Evolutionary conservation across 2,329 filamentous ascomycete genomes (phyloP).

Genomic region (Tolypocladium sp.): DNA sequence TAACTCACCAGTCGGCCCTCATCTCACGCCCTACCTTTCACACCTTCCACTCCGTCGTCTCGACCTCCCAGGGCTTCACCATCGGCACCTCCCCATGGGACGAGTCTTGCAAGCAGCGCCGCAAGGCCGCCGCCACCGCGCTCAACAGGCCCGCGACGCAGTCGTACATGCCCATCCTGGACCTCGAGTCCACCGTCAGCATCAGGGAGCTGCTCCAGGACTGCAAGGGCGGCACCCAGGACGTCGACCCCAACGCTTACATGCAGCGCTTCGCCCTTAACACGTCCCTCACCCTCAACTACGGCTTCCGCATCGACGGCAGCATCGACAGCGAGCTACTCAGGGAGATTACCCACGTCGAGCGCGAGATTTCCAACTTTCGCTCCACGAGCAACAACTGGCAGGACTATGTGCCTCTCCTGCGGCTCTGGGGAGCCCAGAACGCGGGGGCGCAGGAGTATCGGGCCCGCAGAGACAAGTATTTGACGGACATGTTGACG

Average conservation of each 20-base stretch:
- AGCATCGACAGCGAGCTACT: slow-evolving; percentile 59
- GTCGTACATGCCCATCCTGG: slow-evolving; percentile 74
- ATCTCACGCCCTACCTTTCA: slow-evolving; percentile 72
- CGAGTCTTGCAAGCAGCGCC: slow-evolving; percentile 65
- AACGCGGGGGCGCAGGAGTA: slow-evolving; percentile 57
- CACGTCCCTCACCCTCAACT: slow-evolving; percentile 69
- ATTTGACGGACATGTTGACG: slow-evolving; percentile 56
- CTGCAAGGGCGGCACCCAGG: slow-evolving; percentile 48
- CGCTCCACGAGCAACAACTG: slow-evolving; percentile 74
- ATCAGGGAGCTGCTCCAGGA: slow-evolving; percentile 64
- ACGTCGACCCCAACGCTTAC: slow-evolving; percentile 64
- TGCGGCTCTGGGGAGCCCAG: slow-evolving; percentile 54
- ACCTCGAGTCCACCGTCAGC: slow-evolving; percentile 63
- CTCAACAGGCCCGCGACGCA: slow-evolving; percentile 68
- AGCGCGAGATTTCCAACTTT: slow-evolving; percentile 67
- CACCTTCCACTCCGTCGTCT: slow-evolving; percentile 74
- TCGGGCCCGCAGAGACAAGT: slow-evolving; percentile 59
- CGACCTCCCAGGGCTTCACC: slow-evolving; percentile 68
- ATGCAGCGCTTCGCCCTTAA: slow-evolving; percentile 71
- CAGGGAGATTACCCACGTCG: slow-evolving; percentile 65
- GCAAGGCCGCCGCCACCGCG: slow-evolving; percentile 71
- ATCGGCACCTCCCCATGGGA: slow-evolving; percentile 82
- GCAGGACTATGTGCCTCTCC: slow-evolving; percentile 73
- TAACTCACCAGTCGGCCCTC: slow-evolving; percentile 67
- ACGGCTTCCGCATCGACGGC: slow-evolving; percentile 67